Evolutionary conservation across 192 early-diverging fungal genomes (phyloP).

Genomic region (Entomortierella lignicola): DNA sequence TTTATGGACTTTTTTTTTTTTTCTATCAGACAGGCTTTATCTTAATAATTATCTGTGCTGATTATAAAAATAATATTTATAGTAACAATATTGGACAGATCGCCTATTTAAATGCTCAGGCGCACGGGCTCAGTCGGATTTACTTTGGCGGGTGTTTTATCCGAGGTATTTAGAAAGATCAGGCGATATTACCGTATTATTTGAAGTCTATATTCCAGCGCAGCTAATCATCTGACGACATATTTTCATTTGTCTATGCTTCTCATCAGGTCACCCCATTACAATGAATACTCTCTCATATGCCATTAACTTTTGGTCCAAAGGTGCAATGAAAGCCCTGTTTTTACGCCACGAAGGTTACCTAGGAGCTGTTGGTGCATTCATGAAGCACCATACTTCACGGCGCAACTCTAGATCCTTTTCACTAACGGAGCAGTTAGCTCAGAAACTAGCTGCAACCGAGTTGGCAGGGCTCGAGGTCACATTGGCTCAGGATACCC

Average conservation of each 20-base stretch:
- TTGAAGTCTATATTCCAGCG: background rate
- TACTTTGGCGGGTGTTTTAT: constrained; percentile 99
- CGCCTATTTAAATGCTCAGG: constrained; percentile 95
- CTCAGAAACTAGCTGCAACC: constrained; percentile 32
- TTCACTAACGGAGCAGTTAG: constrained; percentile 34
- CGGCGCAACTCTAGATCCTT: constrained; percentile 53
- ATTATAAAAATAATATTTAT: constrained; percentile 4
- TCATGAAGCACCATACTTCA: constrained; percentile 46
- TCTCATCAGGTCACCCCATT: constrained; percentile 80
- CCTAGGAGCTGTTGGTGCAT: constrained; percentile 92
- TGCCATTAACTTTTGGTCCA: constrained; percentile 98
- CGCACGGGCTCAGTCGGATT: constrained; percentile 87
- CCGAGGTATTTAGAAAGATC: constrained; percentile 64
- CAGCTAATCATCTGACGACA: too few species aligned
- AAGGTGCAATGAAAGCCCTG: constrained; percentile 91
- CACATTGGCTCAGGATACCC: constrained; percentile 41
- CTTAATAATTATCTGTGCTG: background rate
- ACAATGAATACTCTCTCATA: constrained; percentile 98
- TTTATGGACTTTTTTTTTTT: constrained; percentile 1
- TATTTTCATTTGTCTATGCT: background rate
- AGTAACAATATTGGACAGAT: constrained; percentile 99
- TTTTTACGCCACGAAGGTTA: constrained; percentile 99
- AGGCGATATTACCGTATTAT: background rate
- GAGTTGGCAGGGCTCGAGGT: constrained; percentile 35
- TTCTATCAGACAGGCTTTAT: background rate